Conservation (phyloP, 805 yeast genomes). For the Saccharomycodes ludwigii region DNA sequence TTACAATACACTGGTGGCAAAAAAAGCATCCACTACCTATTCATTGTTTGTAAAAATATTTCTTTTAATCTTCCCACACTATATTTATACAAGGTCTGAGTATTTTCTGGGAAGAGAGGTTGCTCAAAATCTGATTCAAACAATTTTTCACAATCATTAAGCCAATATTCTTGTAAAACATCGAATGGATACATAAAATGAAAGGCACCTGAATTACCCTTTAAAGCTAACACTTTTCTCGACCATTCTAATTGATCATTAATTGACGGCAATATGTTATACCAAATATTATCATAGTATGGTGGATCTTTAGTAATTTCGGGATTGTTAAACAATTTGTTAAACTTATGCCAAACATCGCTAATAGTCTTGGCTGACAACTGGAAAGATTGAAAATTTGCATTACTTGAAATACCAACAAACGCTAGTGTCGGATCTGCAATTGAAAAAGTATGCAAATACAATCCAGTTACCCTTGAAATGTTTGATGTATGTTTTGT, state of each 20-base stretch:
- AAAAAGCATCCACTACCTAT: too few species aligned
- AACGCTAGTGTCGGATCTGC: constrained; percentile 35
- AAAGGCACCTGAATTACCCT: constrained; percentile 12
- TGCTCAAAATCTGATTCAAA: too few species aligned
- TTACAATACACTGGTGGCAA: too few species aligned
- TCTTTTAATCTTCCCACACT: too few species aligned
- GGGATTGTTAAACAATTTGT: constrained; percentile 7
- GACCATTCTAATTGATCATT: constrained; percentile 12
- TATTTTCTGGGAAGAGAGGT: too few species aligned
- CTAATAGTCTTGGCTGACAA: constrained; percentile 11
- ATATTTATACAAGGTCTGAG: too few species aligned
- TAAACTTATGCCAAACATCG: constrained; percentile 11
- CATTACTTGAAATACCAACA: constrained; percentile 25
- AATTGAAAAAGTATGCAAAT: constrained; percentile 34
- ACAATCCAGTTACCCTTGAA: constrained; percentile 28
- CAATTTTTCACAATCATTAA: constrained; percentile 7
- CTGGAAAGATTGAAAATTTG: constrained; percentile 13
- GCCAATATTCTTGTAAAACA: constrained; percentile 9
- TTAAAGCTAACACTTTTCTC: constrained; percentile 6
- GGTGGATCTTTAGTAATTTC: constrained; percentile 11
- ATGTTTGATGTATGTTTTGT: constrained; percentile 10
- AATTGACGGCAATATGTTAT: constrained; percentile 11
- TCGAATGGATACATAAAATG: constrained; percentile 12
- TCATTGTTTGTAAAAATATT: too few species aligned
- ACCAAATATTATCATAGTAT: constrained; percentile 12